Percentiles rank a stretch among this genome's conserved stretches.
phyloP scores from a whole-genome alignment of 352 stramenopile species.

The Halophytophthora polymorphica region DNA sequence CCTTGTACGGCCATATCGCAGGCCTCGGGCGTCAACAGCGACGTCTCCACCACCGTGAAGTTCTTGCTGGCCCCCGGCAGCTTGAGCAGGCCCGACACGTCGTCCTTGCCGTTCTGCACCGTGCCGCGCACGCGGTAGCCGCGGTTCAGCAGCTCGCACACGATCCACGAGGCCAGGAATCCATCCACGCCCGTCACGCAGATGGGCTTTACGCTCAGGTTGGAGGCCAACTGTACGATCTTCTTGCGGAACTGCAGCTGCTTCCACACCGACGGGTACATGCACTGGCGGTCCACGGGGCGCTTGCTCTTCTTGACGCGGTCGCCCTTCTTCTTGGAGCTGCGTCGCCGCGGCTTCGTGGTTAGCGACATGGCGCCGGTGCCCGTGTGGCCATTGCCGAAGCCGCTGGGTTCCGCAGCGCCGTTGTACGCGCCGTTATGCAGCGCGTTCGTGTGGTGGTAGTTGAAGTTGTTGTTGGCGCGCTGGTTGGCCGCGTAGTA shows the following conservation, averaged over 20 bases:
- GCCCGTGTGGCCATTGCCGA: conserved; percentile 2
- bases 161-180: conserved; percentile 85
- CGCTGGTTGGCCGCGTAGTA: conserved; percentile 18
- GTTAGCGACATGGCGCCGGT: conserved; percentile 7
- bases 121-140: conserved; percentile 84
- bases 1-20: conserved; percentile 87
- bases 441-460: conserved; percentile 1
- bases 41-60: conserved; percentile 86
- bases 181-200: conserved; percentile 86
- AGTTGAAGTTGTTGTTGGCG: conserved; percentile 20
- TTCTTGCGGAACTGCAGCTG: conserved; percentile 78
- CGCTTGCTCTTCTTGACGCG: conserved; percentile 28
- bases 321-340: conserved; percentile 25
- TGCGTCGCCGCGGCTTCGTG: conserved; percentile 26
- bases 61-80: conserved; percentile 73
- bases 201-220: conserved; percentile 73
- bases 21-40: conserved; percentile 80
- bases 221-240: conserved; percentile 72
- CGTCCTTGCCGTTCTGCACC: conserved; percentile 83
- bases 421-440: neutral
- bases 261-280: conserved; percentile 86
- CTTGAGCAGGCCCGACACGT: conserved; percentile 74
- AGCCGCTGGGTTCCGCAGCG: neutral
- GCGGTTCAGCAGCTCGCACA: conserved; percentile 67
- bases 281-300: conserved; percentile 40